Evolutionary conservation across 768 basidiomycete genomes (phyloP).

Genomic region (Hypsizygus marmoreus): DNA sequence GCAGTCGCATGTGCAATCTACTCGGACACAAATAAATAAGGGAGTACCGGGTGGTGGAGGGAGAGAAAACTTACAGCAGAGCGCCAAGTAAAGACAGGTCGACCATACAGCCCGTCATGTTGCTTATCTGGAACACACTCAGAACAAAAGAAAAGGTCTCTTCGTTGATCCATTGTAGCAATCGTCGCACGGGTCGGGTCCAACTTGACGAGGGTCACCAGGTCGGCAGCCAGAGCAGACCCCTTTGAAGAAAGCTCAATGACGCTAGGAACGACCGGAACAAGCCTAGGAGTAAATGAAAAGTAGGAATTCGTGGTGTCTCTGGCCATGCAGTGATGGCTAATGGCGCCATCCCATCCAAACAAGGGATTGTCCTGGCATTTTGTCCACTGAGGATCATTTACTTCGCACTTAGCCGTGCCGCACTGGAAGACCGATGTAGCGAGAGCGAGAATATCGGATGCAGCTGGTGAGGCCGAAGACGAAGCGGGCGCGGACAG

Average conservation of each 20-base stretch:
- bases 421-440: conserved; percentile 16
- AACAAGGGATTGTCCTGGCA: conserved; percentile 6
- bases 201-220: conserved; percentile 9
- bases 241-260: not conserved
- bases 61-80: conserved; percentile 10
- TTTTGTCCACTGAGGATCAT: conserved; percentile 1
- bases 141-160: conserved; percentile 10
- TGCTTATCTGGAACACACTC: not conserved
- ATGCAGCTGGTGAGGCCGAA: not conserved
- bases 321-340: no score
- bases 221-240: conserved; percentile 1
- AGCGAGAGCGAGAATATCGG: conserved; percentile 8
- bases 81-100: conserved; percentile 11
- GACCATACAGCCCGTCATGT: not conserved
- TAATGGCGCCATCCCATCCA: conserved; percentile 9
- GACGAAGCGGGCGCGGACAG: not conserved
- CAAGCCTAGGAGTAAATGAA: no score
- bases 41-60: not conserved
- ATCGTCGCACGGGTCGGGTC: conserved; percentile 4
- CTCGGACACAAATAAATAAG: not conserved
- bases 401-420: not conserved
- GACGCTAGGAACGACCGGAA: no score
- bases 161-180: conserved; percentile 9
- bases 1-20: conserved; percentile 6
- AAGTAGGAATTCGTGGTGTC: no score